Percentiles rank a stretch among this genome's conserved stretches.
Conservation (phyloP, 495 filamentous ascomycete species). For the Melanomma pulvis-pyrius region DNA sequence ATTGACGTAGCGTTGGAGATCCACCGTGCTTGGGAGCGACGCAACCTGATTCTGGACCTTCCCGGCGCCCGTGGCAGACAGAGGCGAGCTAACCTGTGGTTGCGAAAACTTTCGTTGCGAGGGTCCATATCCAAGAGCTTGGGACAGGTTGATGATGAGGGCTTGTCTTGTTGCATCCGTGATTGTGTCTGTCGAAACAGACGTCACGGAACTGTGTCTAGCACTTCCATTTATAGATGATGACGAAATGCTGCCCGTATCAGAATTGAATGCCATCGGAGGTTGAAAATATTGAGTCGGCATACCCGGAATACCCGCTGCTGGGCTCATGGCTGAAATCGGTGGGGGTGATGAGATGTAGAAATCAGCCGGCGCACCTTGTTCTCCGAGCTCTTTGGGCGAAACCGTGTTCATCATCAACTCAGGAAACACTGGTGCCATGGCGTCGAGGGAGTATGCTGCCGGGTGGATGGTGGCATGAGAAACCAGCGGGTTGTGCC, state of each 20-base stretch:
- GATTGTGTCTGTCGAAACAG: conserved; percentile 75
- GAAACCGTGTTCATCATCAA: conserved; percentile 38
- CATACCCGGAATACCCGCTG: conserved; percentile 42
- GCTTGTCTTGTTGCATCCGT: conserved; percentile 92
- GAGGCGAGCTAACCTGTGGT: conserved; percentile 66
- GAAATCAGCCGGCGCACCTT: conserved; percentile 35
- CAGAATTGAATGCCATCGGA: conserved; percentile 56
- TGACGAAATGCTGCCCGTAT: conserved; percentile 60
- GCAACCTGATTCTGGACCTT: conserved; percentile 43
- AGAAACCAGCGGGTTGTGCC: conserved; percentile 69
- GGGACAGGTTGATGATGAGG: conserved; percentile 78
- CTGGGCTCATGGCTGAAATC: conserved; percentile 30
- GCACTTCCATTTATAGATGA: conserved; percentile 66
- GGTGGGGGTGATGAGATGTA: conserved; percentile 42
- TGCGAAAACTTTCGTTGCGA: conserved; percentile 74
- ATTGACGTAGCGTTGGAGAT: conserved; percentile 88
- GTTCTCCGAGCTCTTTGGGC: conserved; percentile 38
- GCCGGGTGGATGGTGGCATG: conserved; percentile 60
- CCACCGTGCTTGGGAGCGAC: conserved; percentile 78
- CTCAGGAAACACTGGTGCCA: conserved; percentile 45
- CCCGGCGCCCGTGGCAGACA: conserved; percentile 58
- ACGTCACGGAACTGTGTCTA: conserved; percentile 65
- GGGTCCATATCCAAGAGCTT: conserved; percentile 67
- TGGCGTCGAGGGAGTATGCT: conserved; percentile 62
- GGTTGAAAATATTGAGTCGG: conserved; percentile 53